phyloP scores from a whole-genome alignment of 225 moss, liverwort and hornwort species.

The Anthoceros angustus region DNA sequence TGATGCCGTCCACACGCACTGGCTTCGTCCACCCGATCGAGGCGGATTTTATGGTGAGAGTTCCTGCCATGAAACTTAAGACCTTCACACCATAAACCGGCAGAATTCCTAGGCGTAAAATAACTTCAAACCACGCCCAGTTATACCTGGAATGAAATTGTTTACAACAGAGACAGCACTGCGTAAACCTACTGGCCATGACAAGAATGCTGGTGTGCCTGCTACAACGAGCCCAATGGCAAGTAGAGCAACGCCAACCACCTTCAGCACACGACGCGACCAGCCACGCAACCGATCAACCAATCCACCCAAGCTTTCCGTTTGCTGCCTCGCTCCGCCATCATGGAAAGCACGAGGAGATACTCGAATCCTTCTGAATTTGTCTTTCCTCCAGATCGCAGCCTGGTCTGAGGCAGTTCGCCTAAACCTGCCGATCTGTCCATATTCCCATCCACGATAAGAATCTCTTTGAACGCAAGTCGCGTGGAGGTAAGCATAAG shows the following conservation, averaged over 20 bases:
- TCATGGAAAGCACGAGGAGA: neutral
- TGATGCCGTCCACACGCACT: constrained; percentile 44
- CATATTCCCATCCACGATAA: neutral
- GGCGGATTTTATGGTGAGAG: constrained; percentile 39
- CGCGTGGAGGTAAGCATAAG: neutral
- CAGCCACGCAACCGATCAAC: neutral
- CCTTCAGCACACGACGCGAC: neutral
- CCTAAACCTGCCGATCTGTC: too few relatives aligned
- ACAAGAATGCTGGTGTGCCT: neutral
- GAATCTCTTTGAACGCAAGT: neutral
- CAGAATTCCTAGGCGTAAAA: neutral
- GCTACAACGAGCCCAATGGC: neutral
- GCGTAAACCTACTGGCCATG: neutral
- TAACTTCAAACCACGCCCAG: neutral
- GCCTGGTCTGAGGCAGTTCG: too few relatives aligned
- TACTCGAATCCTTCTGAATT: too few relatives aligned
- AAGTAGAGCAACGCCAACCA: neutral
- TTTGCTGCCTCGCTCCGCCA: neutral
- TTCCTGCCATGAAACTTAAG: constrained; percentile 27
- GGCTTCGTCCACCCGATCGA: constrained; percentile 79
- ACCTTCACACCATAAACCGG: neutral
- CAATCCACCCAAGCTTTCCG: neutral
- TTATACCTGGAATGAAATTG: neutral
- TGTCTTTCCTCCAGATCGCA: too few relatives aligned
- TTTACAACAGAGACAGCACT: neutral